Base-by-base conservation (phyloP, 2,329 filamentous ascomycete genomes). In the Botryotinia narcissicola region DNA sequence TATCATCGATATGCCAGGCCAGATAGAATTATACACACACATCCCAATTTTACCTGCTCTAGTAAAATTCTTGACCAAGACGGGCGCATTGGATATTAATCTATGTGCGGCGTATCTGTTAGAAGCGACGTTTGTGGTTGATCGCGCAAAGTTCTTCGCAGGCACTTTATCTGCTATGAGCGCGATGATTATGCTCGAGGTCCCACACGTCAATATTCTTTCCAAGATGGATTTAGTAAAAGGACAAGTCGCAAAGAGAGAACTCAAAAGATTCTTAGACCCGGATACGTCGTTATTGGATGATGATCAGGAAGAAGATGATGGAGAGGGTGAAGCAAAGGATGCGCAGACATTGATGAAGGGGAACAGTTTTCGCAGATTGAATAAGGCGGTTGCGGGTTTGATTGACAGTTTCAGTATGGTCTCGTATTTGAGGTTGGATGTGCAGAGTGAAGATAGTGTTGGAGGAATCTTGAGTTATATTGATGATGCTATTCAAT, bases 181-280 rank as follows among this genome's bases (percentile, higher is more conserved):
- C 80, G 95, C 96, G 76, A 99, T 99, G 96, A 90, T 99, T 80
- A 96, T 98, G 94, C 89, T 99, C 76, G 96, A 98, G 84, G 90
- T 98, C 76, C 96, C 96, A 7, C 96, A 99, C 81, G 90, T 99
- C 81, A 99, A 99, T 82, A 92, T 99, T 75, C 85, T 99, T 73
- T 97, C 92, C 81, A 99, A 99, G 85, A 98, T 98, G 95, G 96
- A 99, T 82, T 88, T 98, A 75, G 90, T 98, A 77, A 96, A 96
- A 82, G 94, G 93, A 57, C 93, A 96, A 82, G 89, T 98, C 40
- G 91, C 91, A 74, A 94, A 94, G 83, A 92, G 92, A 82, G 94
- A 98, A 78, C 82, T 99, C 74, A 97, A 97, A 84, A 88, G 93
- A 35, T 99, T 97, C 81, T 85, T 97, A 73, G 94, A 95, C 71